Evolutionary conservation across 331 rosid species (phyloP).

Genomic region (Malus hybrid): DNA sequence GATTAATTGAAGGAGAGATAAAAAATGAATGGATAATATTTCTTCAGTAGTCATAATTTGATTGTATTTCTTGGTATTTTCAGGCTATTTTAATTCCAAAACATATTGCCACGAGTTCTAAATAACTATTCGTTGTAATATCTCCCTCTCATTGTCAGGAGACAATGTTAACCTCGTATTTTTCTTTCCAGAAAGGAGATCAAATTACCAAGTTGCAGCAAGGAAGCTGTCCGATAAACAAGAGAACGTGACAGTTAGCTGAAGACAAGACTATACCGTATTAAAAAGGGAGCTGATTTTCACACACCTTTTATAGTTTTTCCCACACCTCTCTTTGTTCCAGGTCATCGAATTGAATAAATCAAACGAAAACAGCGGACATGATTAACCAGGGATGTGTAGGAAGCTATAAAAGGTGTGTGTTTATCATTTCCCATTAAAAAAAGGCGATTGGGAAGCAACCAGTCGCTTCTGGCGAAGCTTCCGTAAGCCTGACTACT

Average conservation of each 20-base stretch:
- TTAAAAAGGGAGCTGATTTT: no score
- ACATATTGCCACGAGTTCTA: not conserved
- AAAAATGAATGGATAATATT: not conserved
- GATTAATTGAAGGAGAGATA: not conserved
- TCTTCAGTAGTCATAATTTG: not conserved
- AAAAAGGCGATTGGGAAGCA: no score
- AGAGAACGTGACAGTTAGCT: slow-evolving; percentile 19
- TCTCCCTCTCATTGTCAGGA: not conserved
- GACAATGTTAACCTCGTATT: not conserved
- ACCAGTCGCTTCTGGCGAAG: no score
- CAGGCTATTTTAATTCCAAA: not conserved
- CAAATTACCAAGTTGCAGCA: slow-evolving; percentile 58
- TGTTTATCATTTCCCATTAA: no score
- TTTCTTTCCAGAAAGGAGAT: slow-evolving; percentile 46
- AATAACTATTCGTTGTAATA: not conserved
- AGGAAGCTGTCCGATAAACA: slow-evolving; percentile 24
- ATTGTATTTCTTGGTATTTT: not conserved
- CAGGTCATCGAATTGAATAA: no score
- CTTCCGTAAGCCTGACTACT: no score
- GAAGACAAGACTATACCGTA: not conserved
- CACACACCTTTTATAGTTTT: no score
- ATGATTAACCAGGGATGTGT: no score
- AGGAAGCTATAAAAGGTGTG: no score
- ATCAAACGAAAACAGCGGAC: no score
- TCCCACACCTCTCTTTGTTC: no score